phyloP scores from a whole-genome alignment of 345 rosid genomes.

The Syzygium aqueum region DNA sequence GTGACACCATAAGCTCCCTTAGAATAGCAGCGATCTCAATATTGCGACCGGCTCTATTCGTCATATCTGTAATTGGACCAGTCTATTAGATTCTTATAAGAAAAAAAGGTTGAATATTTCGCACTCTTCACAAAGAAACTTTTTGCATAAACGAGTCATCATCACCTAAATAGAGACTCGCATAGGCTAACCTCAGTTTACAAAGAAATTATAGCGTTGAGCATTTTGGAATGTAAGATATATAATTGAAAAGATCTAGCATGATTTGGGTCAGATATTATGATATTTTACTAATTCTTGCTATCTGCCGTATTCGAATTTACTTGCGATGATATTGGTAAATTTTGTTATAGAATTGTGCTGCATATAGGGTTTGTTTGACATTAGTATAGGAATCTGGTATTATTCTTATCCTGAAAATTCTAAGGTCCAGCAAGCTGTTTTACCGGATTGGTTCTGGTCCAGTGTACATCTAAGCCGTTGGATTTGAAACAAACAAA shows the following conservation, averaged over 20 bases:
- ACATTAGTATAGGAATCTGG: no score
- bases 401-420: no score
- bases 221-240: background rate
- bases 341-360: no score
- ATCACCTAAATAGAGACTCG: background rate
- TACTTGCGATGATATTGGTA: no score
- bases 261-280: background rate
- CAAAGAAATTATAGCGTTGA: background rate
- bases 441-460: no score
- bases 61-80: background rate
- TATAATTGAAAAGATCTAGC: background rate
- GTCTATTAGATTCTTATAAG: background rate
- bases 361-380: no score
- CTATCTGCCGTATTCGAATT: background rate
- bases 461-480: no score
- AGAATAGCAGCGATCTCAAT: background rate
- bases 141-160: background rate
- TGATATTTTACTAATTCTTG: background rate
- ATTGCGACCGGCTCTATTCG: rapidly evolving
- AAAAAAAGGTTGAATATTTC: background rate
- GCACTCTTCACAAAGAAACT: background rate
- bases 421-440: no score
- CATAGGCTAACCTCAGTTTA: background rate
- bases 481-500: no score
- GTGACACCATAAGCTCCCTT: background rate